These are phyloP conservation scores for Penicillium cinerascens DNA, from an alignment of 495 filamentous ascomycete species.

Conservation along the genomic window DNA sequence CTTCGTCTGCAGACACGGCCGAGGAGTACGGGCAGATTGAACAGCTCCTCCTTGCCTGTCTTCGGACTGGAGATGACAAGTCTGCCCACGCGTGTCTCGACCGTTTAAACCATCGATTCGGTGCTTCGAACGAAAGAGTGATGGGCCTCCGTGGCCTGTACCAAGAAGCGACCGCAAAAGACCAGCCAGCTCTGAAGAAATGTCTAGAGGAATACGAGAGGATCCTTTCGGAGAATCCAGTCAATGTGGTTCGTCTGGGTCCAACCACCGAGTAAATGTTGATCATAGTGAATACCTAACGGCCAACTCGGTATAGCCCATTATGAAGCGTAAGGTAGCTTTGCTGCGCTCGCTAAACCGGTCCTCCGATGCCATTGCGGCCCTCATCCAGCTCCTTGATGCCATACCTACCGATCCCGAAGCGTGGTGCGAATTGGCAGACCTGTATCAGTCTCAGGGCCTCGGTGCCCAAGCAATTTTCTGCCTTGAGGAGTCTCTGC, in stretches of 20 bases:
- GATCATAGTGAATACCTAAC: background rate
- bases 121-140: slow-evolving; percentile 73
- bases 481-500: slow-evolving; percentile 83
- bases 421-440: slow-evolving; percentile 87
- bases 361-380: slow-evolving; percentile 66
- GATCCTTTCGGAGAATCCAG: slow-evolving; percentile 66
- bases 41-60: slow-evolving; percentile 76
- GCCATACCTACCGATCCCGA: slow-evolving; percentile 87
- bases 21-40: slow-evolving; percentile 82
- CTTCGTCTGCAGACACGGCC: slow-evolving; percentile 53
- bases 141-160: slow-evolving; percentile 79
- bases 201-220: slow-evolving; percentile 74
- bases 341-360: slow-evolving; percentile 70
- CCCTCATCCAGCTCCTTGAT: slow-evolving; percentile 70
- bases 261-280: background rate
- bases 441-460: slow-evolving; percentile 75
- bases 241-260: slow-evolving; percentile 65
- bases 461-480: slow-evolving; percentile 79
- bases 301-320: slow-evolving; percentile 51
- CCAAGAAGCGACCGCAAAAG: slow-evolving; percentile 75
- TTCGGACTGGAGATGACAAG: slow-evolving; percentile 80
- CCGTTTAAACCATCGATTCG: slow-evolving; percentile 73
- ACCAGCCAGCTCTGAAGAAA: slow-evolving; percentile 57
- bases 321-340: slow-evolving; percentile 81
- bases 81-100: slow-evolving; percentile 72